Conservation (phyloP, 495 filamentous ascomycete species). For the Tetracladium marchalianum region DNA sequence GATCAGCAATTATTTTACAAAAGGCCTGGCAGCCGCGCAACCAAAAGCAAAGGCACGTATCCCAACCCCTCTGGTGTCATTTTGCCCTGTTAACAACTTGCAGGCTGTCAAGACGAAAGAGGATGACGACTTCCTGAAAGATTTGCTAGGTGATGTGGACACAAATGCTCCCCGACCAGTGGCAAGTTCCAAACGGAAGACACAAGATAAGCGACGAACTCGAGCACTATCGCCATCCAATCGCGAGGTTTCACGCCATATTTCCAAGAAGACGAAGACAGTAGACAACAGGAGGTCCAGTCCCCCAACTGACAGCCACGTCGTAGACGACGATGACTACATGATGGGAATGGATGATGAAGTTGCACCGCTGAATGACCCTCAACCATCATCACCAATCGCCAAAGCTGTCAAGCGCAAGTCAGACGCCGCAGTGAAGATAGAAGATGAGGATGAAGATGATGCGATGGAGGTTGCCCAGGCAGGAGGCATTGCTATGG, state of each 20-base stretch:
- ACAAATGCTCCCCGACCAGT: conserved; percentile 57
- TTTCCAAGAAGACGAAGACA: conserved; percentile 40
- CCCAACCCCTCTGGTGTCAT: not conserved
- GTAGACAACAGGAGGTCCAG: conserved; percentile 28
- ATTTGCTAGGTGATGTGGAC: conserved; percentile 83
- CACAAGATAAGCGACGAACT: conserved; percentile 63
- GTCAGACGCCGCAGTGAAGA: conserved; percentile 45
- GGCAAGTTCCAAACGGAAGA: conserved; percentile 52
- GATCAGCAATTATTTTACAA: conserved; percentile 89
- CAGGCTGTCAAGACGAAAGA: conserved; percentile 61
- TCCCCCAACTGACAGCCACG: conserved; percentile 34
- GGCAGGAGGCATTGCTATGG: conserved; percentile 52
- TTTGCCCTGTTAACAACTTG: not conserved
- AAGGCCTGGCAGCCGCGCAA: conserved; percentile 51
- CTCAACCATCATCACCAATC: conserved; percentile 76
- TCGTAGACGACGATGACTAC: conserved; percentile 42
- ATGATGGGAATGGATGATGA: conserved; percentile 40
- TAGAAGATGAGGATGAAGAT: conserved; percentile 59
- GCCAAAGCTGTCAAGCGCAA: conserved; percentile 72
- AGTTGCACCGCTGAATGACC: conserved; percentile 77
- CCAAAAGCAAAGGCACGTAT: conserved; percentile 68
- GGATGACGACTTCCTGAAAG: conserved; percentile 75
- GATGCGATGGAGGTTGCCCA: conserved; percentile 78
- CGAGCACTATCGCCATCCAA: conserved; percentile 70
- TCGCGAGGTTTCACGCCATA: conserved; percentile 30